phyloP scores from a whole-genome alignment of 2,329 filamentous ascomycete species.

The Grosmannia serpens region DNA sequence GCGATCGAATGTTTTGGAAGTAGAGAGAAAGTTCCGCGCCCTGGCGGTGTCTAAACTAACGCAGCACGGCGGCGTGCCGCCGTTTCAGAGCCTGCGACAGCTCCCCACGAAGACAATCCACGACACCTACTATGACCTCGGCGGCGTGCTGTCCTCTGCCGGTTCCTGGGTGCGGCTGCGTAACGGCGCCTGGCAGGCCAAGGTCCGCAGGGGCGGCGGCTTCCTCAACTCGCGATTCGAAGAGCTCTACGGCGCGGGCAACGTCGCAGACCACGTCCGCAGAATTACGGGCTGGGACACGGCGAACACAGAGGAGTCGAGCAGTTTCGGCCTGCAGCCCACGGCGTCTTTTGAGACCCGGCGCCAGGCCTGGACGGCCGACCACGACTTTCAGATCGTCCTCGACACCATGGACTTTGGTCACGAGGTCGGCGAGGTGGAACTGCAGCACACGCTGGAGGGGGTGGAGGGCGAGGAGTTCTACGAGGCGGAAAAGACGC shows the following conservation, averaged over 20 bases:
- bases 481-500: background rate
- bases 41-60: background rate
- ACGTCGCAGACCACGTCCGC: background rate
- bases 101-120: background rate
- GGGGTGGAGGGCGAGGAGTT: background rate
- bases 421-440: conserved; percentile 3
- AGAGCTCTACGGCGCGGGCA: background rate
- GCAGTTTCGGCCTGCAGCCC: background rate
- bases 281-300: background rate
- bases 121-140: conserved; percentile 2
- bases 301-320: background rate
- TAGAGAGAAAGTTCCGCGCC: background rate
- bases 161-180: conserved; percentile 1
- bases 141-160: background rate
- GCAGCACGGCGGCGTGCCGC: background rate
- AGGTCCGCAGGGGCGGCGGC: background rate
- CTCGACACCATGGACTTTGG: conserved; percentile 2
- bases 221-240: background rate
- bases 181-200: background rate
- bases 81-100: background rate
- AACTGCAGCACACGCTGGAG: background rate
- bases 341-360: background rate
- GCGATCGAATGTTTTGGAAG: background rate
- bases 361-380: background rate
- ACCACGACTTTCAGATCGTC: background rate